phyloP scores from a whole-genome alignment of 495 filamentous ascomycete genomes.

The Aspergillus incahuasiensis region DNA sequence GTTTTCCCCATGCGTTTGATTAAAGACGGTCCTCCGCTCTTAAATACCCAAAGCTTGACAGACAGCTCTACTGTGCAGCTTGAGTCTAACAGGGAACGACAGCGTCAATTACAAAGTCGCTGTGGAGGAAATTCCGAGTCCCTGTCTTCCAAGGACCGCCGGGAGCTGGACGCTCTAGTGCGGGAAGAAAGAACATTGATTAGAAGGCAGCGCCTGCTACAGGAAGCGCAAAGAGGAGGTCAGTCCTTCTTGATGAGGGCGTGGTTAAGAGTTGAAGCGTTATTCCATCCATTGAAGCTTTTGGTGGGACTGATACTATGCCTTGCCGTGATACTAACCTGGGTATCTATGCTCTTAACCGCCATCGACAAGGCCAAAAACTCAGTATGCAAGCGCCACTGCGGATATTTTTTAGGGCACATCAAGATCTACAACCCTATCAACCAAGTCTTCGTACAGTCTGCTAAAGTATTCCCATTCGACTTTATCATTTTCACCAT shows the following conservation, averaged over 20 bases:
- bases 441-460: conserved; percentile 83
- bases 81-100: conserved; percentile 82
- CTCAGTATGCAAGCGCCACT: conserved; percentile 82
- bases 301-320: conserved; percentile 77
- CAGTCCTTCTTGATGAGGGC: conserved; percentile 61
- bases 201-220: conserved; percentile 79
- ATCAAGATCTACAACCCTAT: conserved; percentile 92
- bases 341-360: conserved; percentile 91
- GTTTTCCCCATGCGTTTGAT: conserved; percentile 85
- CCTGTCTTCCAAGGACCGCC: conserved; percentile 75
- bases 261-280: conserved; percentile 73
- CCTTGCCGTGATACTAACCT: conserved; percentile 64
- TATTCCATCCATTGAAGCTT: conserved; percentile 80
- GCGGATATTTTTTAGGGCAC: conserved; percentile 89
- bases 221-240: conserved; percentile 71
- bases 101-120: conserved; percentile 83
- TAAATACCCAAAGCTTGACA: conserved; percentile 60
- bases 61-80: conserved; percentile 74
- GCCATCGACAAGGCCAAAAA: conserved; percentile 95
- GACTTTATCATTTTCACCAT: conserved; percentile 87
- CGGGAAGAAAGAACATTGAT: conserved; percentile 90
- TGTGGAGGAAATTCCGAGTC: conserved; percentile 71
- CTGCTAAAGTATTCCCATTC: conserved; percentile 80
- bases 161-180: conserved; percentile 80
- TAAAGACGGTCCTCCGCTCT: conserved; percentile 80